Base-by-base conservation (phyloP, 768 basidiomycete genomes). In the Boletus pseudo-olivaceus region DNA sequence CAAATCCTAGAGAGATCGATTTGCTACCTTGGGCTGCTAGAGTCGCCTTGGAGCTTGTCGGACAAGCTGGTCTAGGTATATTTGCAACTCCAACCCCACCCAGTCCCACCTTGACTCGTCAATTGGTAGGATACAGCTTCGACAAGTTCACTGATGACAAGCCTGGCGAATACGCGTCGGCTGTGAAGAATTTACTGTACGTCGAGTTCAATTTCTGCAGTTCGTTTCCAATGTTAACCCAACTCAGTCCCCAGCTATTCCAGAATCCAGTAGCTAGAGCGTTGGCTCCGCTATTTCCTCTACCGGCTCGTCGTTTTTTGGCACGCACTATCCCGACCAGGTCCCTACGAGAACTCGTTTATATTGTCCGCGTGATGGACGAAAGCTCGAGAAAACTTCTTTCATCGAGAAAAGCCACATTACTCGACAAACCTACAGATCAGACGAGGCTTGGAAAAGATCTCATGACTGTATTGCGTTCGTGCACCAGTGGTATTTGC, bases 1-100 rank as follows among this genome's bases (percentile, higher is more conserved):
- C 39, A 2, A 14, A 51, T 34, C 40, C 39, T 27, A 30, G 5
- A 3, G 49, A 51, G 6, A 27, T 51, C 7, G 49, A 51, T 34
- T 34, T 51, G 17, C 49, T 51, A n/a, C 49, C 49, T 26, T 51
- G 49, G 49, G n/a, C 49, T 19, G 40, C 49, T 42, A 40, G 49
- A 9, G 41, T n/a, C 17, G 20, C 49, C 10, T 51, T 51, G 40
- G 49, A 51, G 14, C 39, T 51, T n/a, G 23, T 51, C 12, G 49
- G 49, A 17, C 40, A 51, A 51, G 49, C 5, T 42, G 49, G 49
- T n/a, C 49, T 51, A 32, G 49, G 49, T 49, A 26, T 23, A 15
- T 14, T 49, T 32, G 5, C 12, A 19, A 12, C 1, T 30, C 9
- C n/a, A 11, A 30, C 30, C 30, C 19, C n/a, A n/a, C n/a, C 26